Base-by-base conservation (phyloP, 352 stramenopile species). In the Globisporangium splendens region DNA sequence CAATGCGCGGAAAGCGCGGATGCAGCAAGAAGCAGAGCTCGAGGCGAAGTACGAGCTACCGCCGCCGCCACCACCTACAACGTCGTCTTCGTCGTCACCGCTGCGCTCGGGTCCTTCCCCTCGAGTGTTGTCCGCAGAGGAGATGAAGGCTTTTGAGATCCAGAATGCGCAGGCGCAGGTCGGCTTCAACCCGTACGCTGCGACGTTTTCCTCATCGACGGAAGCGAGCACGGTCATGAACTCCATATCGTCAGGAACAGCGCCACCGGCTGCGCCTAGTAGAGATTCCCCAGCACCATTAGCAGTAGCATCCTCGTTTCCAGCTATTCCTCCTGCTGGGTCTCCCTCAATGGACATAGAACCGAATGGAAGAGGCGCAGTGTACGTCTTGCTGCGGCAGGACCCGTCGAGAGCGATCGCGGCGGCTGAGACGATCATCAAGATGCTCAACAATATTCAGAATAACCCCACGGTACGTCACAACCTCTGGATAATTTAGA, bases 171-270 rank as follows among this genome's bases (percentile, higher is more conserved):
- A 88, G 20, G 55, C 69, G 8, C 72, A 89, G 49, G 72, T 90
- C 49, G 81, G 81, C 0, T 91, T 91, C 51, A 91, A 91, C 41
- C 81, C 81, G 38, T 91, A 91, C 54, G 75, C 69, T 20, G 78
- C 73, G 4, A 83, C 75, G 18, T 88, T 91, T 50, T 78, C 81
- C 17, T 91, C 81, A 0, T 86, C 76, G 1, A 77, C 66, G 3
- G 74, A 88, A 50, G 78, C 77, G 18, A 70, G 68, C 11, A 70
- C 75, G 1, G 68, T 68, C 39, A 88, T 86, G 61, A 85, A 88
- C 52, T 66, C 63, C 2, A 86, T 90, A 2, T 50, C 55, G 0
- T 46, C 51, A 12, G 42, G 68, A 13, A 21, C 50, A 24, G 24
- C 61, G 8, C 49, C 68, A 47, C 56, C 70, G 38, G 59, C 65